Base-by-base conservation (phyloP, 176 grass and related monocot genomes). In the Musa itinerans region DNA sequence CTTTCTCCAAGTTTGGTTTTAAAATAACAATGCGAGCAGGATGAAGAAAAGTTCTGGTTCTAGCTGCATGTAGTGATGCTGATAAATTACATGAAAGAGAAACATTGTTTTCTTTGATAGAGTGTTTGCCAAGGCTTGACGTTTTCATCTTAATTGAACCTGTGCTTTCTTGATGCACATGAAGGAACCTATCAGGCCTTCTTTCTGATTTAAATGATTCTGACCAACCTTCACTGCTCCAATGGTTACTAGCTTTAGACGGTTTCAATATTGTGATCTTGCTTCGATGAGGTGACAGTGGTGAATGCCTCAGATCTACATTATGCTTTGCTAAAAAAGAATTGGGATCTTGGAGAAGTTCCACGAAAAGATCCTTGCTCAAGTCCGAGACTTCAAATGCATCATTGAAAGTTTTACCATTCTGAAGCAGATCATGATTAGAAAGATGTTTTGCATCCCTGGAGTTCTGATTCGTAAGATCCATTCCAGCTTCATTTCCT, bases 321-420 rank as follows among this genome's bases (percentile, higher is more conserved):
- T 81, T 61, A 65, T 84, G 78, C 24, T 80, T 87, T 63, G 83
- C 79, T 25, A 89, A 67, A 2, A 49, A 76, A 74, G 27, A 65
- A 67, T 83, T 85, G 49, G 68, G 81, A 75, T 87, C 84, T 72
- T 89, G 87, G 77, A 92, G 82, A 63, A 87, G 82, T 69, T 92
- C 84, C 68, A 89, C 80, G 74, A 92, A 89, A 65, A 53, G 68
- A 76, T 92, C 90, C 65, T 87, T 92, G 19, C 84, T 89, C n/a
- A 80, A 84, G 68, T 92, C 62, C 1, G 86, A 74, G 76, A 89
- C 63, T 43, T 92, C 87, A 20, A 88, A 80, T 69, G 82, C 76
- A 56, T 86, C 82, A 20, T 72, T 49, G 14, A 87, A 83, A 63
- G 84, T 84, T 61, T 80, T 89, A 13, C 82, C 89, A 24, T 83